These are phyloP conservation scores for Saksenaea oblongispora DNA, from an alignment of 371 early-diverging fungal genomes.

Conservation along the genomic window DNA sequence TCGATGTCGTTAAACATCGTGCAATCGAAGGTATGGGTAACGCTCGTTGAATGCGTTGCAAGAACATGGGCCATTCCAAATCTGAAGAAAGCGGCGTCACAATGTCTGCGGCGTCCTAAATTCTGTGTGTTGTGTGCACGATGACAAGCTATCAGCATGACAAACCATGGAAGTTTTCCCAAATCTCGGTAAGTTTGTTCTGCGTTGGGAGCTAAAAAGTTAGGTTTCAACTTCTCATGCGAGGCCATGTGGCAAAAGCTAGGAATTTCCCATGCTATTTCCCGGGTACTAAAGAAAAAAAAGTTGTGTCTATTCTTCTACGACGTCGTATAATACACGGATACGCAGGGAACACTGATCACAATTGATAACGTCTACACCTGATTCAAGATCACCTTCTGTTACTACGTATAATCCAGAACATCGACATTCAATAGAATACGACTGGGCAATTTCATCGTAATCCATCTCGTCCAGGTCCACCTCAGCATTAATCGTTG, in stretches of 20 bases:
- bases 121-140: too few species aligned
- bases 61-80: neutral
- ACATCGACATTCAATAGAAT: constrained; percentile 51
- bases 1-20: neutral
- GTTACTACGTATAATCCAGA: constrained; percentile 52
- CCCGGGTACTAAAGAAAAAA: too few species aligned
- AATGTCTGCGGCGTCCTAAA: too few species aligned
- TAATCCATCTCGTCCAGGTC: constrained; percentile 52
- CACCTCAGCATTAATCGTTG: constrained; percentile 43
- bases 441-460: constrained; percentile 26
- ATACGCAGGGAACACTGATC: constrained; percentile 56
- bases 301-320: constrained; percentile 23
- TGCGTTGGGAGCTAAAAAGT: too few species aligned
- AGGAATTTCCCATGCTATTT: neutral
- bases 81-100: too few species aligned
- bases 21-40: neutral
- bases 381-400: constrained; percentile 53
- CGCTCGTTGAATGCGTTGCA: neutral
- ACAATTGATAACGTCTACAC: constrained; percentile 52
- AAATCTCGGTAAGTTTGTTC: too few species aligned
- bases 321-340: constrained; percentile 53
- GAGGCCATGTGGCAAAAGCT: neutral
- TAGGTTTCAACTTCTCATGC: too few species aligned
- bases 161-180: too few species aligned
- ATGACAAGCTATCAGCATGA: too few species aligned